These are phyloP conservation scores for Colletotrichum sp. DNA, from an alignment of 2,329 filamentous ascomycete species.

Conservation along the genomic window DNA sequence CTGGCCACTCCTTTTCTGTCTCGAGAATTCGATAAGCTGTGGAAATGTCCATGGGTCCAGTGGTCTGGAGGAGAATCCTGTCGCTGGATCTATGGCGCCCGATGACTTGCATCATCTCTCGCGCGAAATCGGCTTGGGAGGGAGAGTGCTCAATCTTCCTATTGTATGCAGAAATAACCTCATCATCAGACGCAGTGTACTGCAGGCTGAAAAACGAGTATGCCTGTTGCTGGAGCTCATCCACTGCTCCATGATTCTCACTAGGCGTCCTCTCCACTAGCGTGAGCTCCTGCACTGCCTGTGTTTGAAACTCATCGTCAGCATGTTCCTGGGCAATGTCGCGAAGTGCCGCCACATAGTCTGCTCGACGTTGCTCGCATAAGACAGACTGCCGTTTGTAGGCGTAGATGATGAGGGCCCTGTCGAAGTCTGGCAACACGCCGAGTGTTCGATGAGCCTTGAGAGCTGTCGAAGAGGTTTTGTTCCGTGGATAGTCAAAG, in stretches of 20 bases:
- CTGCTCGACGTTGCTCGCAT: constrained; percentile 6
- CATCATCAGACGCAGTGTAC: constrained; percentile 21
- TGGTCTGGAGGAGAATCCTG: neutral
- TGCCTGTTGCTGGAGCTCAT: constrained; percentile 15
- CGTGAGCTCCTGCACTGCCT: constrained; percentile 16
- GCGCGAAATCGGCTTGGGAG: constrained; percentile 21
- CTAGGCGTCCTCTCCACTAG: constrained; percentile 2
- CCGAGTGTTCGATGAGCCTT: constrained; percentile 13
- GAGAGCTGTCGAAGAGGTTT: neutral
- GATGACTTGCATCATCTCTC: constrained; percentile 25
- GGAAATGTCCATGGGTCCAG: constrained; percentile 7
- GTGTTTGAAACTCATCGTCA: constrained; percentile 14
- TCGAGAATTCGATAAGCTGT: constrained; percentile 14
- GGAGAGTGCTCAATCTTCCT: constrained; percentile 24
- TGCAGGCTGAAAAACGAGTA: constrained; percentile 17
- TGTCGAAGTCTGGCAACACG: constrained; percentile 18
- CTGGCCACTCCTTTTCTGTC: neutral
- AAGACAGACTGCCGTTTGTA: constrained; percentile 12
- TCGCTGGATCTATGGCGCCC: constrained; percentile 17
- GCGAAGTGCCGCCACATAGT: constrained; percentile 8
- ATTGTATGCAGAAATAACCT: constrained; percentile 23
- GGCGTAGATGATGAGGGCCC: constrained; percentile 14
- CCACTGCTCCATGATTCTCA: neutral
- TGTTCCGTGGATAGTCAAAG: constrained; percentile 14
- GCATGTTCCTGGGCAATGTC: constrained; percentile 7